Percentiles rank a stretch among this genome's conserved stretches.
These are phyloP conservation scores for Chlorophyllum brunneum DNA, from an alignment of 768 basidiomycete species.

Conservation along the genomic window DNA sequence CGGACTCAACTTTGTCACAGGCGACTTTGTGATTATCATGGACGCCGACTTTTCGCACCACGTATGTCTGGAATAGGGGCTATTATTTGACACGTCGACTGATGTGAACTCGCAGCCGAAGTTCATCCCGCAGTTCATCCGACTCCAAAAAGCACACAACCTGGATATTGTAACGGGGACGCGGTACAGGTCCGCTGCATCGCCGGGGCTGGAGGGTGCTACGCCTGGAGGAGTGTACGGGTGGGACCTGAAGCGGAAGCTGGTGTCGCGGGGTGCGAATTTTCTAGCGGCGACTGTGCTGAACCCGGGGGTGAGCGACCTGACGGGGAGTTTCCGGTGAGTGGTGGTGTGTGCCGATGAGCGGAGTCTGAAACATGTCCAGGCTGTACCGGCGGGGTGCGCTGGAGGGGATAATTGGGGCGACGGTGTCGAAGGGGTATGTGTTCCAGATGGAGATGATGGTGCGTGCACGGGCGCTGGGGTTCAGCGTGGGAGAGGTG, in stretches of 20 bases:
- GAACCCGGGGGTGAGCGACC: conserved; percentile 81
- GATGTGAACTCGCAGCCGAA: conserved; percentile 58
- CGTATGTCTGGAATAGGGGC: conserved; percentile 42
- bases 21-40: conserved; percentile 96
- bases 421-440: conserved; percentile 85
- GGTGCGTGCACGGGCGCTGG: conserved; percentile 80
- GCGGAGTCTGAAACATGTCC: not conserved
- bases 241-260: conserved; percentile 88
- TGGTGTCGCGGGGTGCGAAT: conserved; percentile 87
- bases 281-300: conserved; percentile 85
- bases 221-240: conserved; percentile 85
- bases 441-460: conserved; percentile 99
- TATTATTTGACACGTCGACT: conserved; percentile 1
- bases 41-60: conserved; percentile 97
- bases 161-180: conserved; percentile 94
- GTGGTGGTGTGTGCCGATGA: conserved; percentile 19
- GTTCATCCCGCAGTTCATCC: conserved; percentile 91
- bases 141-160: conserved; percentile 78
- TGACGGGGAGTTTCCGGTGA: conserved; percentile 88
- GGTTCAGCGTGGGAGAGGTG: conserved; percentile 85
- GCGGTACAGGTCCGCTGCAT: conserved; percentile 67
- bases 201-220: conserved; percentile 52
- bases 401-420: conserved; percentile 77
- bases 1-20: conserved; percentile 83
- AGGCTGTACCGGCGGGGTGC: conserved; percentile 78